Percentiles rank a stretch among this genome's conserved stretches.
Conservation (phyloP, 1,139 yeast genomes). For the Arxiozyma bovina region DNA sequence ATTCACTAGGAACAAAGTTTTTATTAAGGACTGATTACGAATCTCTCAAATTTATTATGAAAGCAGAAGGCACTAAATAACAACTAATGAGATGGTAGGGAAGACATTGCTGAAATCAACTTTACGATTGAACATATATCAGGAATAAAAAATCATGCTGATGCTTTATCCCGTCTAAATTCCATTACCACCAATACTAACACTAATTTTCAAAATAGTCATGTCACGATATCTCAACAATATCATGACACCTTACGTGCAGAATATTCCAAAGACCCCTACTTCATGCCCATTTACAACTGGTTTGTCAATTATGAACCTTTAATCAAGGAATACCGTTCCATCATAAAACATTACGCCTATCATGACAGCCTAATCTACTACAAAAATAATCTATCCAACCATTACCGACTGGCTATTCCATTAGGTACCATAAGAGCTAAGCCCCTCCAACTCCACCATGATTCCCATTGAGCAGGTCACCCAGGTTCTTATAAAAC, state of each 20-base stretch:
- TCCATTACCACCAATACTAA: too few species aligned
- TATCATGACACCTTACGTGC: neutral
- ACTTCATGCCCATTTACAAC: too few species aligned
- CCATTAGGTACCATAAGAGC: too few species aligned
- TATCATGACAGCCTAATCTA: too few species aligned
- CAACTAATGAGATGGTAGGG: neutral
- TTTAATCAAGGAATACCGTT: too few species aligned
- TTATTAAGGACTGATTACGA: neutral
- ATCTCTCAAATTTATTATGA: neutral
- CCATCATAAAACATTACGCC: too few species aligned
- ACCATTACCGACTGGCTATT: too few species aligned
- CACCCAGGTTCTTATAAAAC: slow-evolving; percentile 3
- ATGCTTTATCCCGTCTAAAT: neutral
- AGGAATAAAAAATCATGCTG: neutral
- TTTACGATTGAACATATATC: neutral
- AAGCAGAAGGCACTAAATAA: neutral
- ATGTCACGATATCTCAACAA: neutral
- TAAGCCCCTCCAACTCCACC: too few species aligned
- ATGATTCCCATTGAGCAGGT: neutral
- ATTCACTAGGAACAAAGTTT: neutral
- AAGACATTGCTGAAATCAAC: neutral
- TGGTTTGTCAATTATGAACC: too few species aligned
- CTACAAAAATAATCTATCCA: too few species aligned
- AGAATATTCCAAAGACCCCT: too few species aligned
- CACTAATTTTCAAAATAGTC: too few species aligned